Evolutionary conservation across 2,329 filamentous ascomycete genomes (phyloP).

Genomic region (Aureobasidium sp.): DNA sequence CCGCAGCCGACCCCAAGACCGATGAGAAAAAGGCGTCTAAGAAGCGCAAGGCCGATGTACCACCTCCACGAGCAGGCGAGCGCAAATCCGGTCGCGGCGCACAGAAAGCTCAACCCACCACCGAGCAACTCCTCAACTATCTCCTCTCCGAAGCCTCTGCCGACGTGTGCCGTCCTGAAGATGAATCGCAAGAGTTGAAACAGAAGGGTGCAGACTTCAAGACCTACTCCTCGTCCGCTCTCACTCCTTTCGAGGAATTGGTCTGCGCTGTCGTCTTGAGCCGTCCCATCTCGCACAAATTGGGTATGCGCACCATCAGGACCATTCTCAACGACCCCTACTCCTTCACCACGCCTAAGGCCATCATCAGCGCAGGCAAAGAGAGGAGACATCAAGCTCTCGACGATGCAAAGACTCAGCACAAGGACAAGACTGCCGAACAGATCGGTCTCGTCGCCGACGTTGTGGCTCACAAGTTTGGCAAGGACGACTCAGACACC

Average conservation of each 20-base stretch:
- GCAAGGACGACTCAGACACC: constrained; percentile 27
- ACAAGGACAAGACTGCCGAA: constrained; percentile 41
- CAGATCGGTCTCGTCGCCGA: constrained; percentile 33
- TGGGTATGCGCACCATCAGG: constrained; percentile 39
- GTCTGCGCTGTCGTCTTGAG: constrained; percentile 39
- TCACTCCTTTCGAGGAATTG: constrained; percentile 41
- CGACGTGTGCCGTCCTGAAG: constrained; percentile 29
- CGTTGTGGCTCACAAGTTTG: constrained; percentile 28
- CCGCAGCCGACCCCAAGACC: not conserved
- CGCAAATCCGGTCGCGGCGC: constrained; percentile 26
- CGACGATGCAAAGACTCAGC: constrained; percentile 38
- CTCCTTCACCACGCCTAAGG: constrained; percentile 29
- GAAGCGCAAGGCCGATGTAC: constrained; percentile 21
- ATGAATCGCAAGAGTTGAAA: constrained; percentile 29
- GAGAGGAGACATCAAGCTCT: constrained; percentile 36
- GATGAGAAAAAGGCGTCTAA: constrained; percentile 20
- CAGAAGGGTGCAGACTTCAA: constrained; percentile 22
- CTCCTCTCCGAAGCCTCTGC: constrained; percentile 27
- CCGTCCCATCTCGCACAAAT: constrained; percentile 38
- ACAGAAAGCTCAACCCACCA: constrained; percentile 21
- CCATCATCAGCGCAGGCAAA: constrained; percentile 32
- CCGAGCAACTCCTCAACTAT: constrained; percentile 29
- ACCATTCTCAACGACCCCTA: constrained; percentile 41
- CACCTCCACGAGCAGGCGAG: constrained; percentile 23
- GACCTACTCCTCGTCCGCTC: constrained; percentile 28